phyloP scores from a whole-genome alignment of 495 filamentous ascomycete genomes.

The Cryomyces minteri region DNA sequence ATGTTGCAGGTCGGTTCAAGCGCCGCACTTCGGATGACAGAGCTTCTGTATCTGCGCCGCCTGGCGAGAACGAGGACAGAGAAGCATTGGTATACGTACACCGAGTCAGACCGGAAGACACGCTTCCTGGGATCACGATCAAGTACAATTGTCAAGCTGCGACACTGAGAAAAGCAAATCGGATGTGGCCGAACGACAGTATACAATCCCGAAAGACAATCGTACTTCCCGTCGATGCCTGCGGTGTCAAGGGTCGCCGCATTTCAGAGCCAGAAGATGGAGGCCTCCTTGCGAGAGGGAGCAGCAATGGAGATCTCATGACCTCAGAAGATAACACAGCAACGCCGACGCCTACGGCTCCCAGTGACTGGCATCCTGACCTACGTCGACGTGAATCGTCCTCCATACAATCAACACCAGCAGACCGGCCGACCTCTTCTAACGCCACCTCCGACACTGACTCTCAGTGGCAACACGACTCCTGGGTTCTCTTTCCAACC shows the following conservation, averaged over 20 bases:
- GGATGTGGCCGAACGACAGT: constrained; percentile 83
- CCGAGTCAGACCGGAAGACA: constrained; percentile 63
- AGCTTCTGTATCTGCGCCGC: constrained; percentile 19
- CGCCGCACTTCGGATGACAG: constrained; percentile 39
- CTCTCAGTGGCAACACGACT: constrained; percentile 61
- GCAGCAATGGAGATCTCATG: background rate
- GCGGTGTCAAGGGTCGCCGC: constrained; percentile 58
- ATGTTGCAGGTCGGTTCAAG: constrained; percentile 32
- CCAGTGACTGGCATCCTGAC: constrained; percentile 10
- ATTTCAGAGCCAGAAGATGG: constrained; percentile 15
- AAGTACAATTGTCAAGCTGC: constrained; percentile 70
- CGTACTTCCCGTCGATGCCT: constrained; percentile 77
- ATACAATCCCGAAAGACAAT: constrained; percentile 69
- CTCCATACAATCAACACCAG: constrained; percentile 10
- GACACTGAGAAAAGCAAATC: constrained; percentile 69
- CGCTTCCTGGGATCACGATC: constrained; percentile 75
- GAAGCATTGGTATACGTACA: constrained; percentile 78
- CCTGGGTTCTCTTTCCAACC: constrained; percentile 66
- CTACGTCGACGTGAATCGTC: constrained; percentile 1
- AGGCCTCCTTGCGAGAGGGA: constrained; percentile 20
- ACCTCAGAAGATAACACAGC: background rate
- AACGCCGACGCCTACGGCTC: constrained; percentile 4
- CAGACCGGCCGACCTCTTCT: constrained; percentile 6
- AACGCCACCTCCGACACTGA: constrained; percentile 12
- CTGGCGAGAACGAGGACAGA: constrained; percentile 33